These are phyloP conservation scores for Diplosphaera chodatii DNA, from an alignment of 139 green algal genomes.

Conservation along the genomic window DNA sequence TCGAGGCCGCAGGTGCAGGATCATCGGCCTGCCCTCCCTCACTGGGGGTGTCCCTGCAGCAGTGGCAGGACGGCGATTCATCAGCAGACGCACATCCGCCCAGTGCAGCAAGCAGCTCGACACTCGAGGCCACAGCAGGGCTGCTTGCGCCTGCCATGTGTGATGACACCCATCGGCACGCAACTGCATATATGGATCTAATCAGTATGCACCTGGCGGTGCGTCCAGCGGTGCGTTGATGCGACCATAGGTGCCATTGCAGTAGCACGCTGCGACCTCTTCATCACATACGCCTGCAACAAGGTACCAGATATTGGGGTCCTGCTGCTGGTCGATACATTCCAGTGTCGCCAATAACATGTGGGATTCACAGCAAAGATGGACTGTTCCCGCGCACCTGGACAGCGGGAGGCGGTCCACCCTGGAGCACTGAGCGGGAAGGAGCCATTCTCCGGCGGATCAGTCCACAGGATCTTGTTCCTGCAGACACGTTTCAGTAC, in stretches of 20 bases:
- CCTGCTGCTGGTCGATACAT: too few relatives aligned
- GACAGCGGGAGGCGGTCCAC: constrained; percentile 29
- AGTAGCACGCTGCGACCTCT: constrained; percentile 40
- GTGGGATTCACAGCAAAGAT: too few relatives aligned
- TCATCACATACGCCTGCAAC: constrained; percentile 51
- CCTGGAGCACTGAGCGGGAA: constrained; percentile 2
- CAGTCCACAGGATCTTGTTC: neutral
- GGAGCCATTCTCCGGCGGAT: neutral
- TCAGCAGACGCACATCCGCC: too few relatives aligned
- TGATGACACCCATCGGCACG: too few relatives aligned
- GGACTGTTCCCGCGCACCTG: constrained; percentile 16
- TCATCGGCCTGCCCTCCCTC: neutral
- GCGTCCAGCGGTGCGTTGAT: constrained; percentile 1
- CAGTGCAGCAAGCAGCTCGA: too few relatives aligned
- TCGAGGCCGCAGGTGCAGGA: neutral
- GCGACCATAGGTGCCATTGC: constrained; percentile 31
- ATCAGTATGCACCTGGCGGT: neutral
- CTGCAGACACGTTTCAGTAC: too few relatives aligned
- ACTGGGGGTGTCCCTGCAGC: neutral
- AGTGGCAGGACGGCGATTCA: too few relatives aligned
- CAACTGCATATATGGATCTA: too few relatives aligned
- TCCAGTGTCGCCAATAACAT: too few relatives aligned
- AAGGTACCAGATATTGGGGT: too few relatives aligned
- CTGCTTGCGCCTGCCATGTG: too few relatives aligned
- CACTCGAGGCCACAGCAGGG: too few relatives aligned